Base-by-base conservation (phyloP, 495 filamentous ascomycete species). In the Diplogelasinospora grovesii region DNA sequence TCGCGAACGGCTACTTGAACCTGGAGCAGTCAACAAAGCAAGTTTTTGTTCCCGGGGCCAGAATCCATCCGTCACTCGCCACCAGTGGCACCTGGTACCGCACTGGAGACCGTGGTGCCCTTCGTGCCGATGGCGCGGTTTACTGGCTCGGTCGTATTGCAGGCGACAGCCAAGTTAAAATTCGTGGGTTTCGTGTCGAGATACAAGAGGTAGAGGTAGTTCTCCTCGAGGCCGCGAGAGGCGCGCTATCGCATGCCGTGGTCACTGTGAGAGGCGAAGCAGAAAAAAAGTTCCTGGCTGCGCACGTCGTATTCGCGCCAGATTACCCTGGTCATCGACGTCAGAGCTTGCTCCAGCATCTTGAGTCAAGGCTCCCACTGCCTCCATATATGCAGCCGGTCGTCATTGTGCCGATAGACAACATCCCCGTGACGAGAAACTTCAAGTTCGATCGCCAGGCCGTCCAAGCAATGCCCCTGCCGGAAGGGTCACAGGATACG, bases 131-230 rank as follows among this genome's bases (percentile, higher is more conserved):
- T n/a, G n/a, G n/a, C n/a, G n/a, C n/a, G n/a, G n/a, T n/a, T n/a
- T n/a, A n/a, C n/a, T 50, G 70, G 23, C 33, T 54, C 1, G 59
- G 61, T 2, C 65, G 75, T 1, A 62, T 73, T 5, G 45, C 38
- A 0, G 71, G 70, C 3, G 68, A 72, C 40, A 69, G 60, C 6
- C 69, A 74, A 45, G 47, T 77, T 25, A 78, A 80, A 40, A 24
- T 80, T 3, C 53, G 66, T 0, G 76, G 76, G 0, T 36, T 75
- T 5, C 70, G 75, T 0, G 64, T 78, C 8, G 73, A 80, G 4
- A 39, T 79, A 0, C 36, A 57, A 9, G 75, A 79, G 8, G 57
- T 78, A 4, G 72, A 74, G 45, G 16, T 11, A 2, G 43, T 44
- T 6, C 52, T 75, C 0, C 2, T 73, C 3, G 8, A 39, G 2